A percentile compares a stretch with the other conserved stretches of the same genome.
phyloP scores from a whole-genome alignment of 805 yeast species.

The Candida incommunis region DNA sequence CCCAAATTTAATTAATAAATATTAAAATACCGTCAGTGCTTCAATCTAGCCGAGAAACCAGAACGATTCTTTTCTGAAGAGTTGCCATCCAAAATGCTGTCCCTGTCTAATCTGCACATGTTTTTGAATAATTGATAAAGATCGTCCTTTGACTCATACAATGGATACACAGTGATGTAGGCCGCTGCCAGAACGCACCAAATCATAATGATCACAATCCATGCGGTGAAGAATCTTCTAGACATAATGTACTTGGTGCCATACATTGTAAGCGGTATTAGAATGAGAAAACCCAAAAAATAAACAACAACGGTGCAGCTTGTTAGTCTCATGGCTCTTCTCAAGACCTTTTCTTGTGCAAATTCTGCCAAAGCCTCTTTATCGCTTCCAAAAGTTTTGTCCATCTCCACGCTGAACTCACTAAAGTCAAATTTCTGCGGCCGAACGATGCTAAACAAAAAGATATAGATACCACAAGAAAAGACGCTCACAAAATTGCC shows the following conservation, averaged over 20 bases:
- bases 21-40: no score
- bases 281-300: constrained; percentile 47
- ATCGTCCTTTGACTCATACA: constrained; percentile 48
- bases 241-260: constrained; percentile 68
- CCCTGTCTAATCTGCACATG: no score
- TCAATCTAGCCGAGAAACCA: no score
- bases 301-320: constrained; percentile 43
- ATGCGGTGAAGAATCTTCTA: constrained; percentile 69
- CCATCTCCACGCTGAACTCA: neutral
- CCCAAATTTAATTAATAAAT: no score
- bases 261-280: constrained; percentile 95
- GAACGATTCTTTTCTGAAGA: no score
- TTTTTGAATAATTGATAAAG: neutral
- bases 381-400: neutral
- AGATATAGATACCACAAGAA: constrained; percentile 46
- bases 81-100: no score
- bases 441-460: constrained; percentile 40
- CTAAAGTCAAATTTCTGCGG: constrained; percentile 57
- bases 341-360: neutral
- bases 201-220: constrained; percentile 70
- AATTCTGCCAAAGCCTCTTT: neutral
- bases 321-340: constrained; percentile 31
- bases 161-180: constrained; percentile 33
- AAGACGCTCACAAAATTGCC: constrained; percentile 66
- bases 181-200: constrained; percentile 53